Evolutionary conservation across 2,329 filamentous ascomycete species (phyloP), one percentile per base, ranked within the genome.

Genomic region (Phialophora macrospora): DNA sequence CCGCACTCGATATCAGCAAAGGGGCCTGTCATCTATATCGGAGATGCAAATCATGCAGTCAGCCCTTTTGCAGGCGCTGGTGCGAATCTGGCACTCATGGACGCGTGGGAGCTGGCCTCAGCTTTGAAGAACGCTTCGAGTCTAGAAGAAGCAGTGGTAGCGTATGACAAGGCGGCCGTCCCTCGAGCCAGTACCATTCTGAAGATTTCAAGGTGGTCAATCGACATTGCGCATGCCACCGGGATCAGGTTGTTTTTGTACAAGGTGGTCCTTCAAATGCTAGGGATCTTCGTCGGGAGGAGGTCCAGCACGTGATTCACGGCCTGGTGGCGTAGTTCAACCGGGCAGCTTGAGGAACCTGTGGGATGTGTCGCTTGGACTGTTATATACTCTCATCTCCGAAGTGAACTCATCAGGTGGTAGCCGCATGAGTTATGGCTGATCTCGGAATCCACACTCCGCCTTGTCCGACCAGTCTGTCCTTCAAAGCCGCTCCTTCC

Each of bases 1-100:
- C 7, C 66, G 0, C 55, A 68, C 51, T 80, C 84, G 52, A 68
- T 73, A 7, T 54, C 74, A 17, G 62, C 66, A n/a, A 55, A 72
- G 12, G 48, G 63, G 22, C 60, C 52, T 26, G 74, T 81, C 7
- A 71, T 84, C 9, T 84, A 81, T 58, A 80, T 84, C 24, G 83
- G 83, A 11, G 82, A 84, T 68, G 76, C 77, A 62, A 84, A 84
- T 66, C 82, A 84, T 69, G 81, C 82, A 0, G 75, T 83, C 5
- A 82, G 77, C 59, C 80, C 82, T 0, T 84, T 83, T 72, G 79
- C 82, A 4, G 81, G 82, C 0, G 80, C 78, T 62, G 82, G 83
- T 0, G 82, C 81, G 0, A 83, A 83, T 67, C 70, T 84, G 64
- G 82, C 81, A 2, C 65, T 84, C 28, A 78, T 75, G 60, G 82